Evolutionary conservation across 1,139 yeast genomes (phyloP).

Genomic region (Candida smagusa): DNA sequence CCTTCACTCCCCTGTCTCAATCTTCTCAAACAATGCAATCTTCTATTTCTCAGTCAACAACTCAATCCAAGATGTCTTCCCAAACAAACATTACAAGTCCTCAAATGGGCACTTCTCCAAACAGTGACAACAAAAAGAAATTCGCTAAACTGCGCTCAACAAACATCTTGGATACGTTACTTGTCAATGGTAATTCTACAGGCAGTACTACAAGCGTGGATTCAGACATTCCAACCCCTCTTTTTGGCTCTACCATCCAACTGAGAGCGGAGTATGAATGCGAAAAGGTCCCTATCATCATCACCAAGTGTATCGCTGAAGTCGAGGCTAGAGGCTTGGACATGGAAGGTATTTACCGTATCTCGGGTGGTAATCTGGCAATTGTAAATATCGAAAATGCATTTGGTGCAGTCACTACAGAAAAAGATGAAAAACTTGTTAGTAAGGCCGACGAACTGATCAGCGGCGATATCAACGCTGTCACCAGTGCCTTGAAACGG

Average conservation of each 20-base stretch:
- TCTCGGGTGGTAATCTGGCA: conserved; percentile 84
- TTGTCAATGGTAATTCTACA: conserved; percentile 9
- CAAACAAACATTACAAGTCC: neutral
- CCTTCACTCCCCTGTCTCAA: conserved; percentile 3
- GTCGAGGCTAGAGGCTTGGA: conserved; percentile 73
- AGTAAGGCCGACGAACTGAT: conserved; percentile 42
- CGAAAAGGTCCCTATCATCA: conserved; percentile 62
- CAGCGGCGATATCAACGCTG: conserved; percentile 76
- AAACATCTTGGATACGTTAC: conserved; percentile 42
- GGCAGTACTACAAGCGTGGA: conserved; percentile 12
- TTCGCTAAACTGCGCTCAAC: conserved; percentile 48
- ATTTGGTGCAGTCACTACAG: conserved; percentile 29
- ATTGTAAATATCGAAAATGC: conserved; percentile 55
- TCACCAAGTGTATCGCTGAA: conserved; percentile 70
- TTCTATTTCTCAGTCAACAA: neutral
- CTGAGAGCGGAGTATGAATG: conserved; percentile 60
- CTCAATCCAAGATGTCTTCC: neutral
- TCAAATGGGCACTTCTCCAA: conserved; percentile 1
- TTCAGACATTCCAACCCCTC: conserved; percentile 20
- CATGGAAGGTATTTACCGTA: conserved; percentile 85
- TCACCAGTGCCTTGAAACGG: conserved; percentile 82
- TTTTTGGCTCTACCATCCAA: conserved; percentile 52
- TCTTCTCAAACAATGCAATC: conserved; percentile 1
- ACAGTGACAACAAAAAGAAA: conserved; percentile 12
- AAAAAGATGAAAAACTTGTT: conserved; percentile 38